These are phyloP conservation scores for Theileria annulata DNA, from an alignment of 169 alveolate genomes.

Conservation along the genomic window DNA sequence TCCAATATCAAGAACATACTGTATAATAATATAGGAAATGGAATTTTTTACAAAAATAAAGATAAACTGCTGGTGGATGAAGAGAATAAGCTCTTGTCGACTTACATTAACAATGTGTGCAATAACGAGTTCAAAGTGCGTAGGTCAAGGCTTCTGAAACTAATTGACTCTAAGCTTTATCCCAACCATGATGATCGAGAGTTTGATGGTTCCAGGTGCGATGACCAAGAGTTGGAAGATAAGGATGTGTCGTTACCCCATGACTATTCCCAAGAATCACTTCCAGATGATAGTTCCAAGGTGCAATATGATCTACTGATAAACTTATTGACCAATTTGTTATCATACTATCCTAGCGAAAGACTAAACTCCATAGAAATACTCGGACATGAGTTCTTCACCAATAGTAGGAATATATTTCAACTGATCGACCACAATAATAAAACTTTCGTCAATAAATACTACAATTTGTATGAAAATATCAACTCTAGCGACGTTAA, in stretches of 20 bases:
- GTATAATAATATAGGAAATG: not conserved
- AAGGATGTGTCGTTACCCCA: not conserved
- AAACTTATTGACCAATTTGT: conserved; percentile 42
- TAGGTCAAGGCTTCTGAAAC: not conserved
- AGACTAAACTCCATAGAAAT: conserved; percentile 58
- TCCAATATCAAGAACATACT: not conserved
- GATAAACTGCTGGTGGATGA: not conserved
- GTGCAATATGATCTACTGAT: not conserved
- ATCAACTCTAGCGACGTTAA: not conserved
- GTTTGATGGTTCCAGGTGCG: not conserved
- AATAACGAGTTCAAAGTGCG: conserved; percentile 1
- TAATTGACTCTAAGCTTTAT: not conserved
- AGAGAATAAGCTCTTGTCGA: not conserved
- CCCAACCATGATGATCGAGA: not conserved
- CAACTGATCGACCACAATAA: not conserved
- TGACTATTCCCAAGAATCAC: not conserved
- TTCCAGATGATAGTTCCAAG: not conserved
- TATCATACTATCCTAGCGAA: conserved; percentile 46
- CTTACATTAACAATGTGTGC: conserved; percentile 7
- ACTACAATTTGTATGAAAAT: not conserved
- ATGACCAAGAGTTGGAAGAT: not conserved
- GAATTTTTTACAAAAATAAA: not conserved
- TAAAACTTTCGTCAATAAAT: conserved; percentile 26
- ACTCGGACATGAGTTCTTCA: conserved; percentile 49
- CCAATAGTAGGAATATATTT: not conserved